Evolutionary conservation across 2,329 filamentous ascomycete genomes (phyloP).

Genomic region (Fusarium nodosum): DNA sequence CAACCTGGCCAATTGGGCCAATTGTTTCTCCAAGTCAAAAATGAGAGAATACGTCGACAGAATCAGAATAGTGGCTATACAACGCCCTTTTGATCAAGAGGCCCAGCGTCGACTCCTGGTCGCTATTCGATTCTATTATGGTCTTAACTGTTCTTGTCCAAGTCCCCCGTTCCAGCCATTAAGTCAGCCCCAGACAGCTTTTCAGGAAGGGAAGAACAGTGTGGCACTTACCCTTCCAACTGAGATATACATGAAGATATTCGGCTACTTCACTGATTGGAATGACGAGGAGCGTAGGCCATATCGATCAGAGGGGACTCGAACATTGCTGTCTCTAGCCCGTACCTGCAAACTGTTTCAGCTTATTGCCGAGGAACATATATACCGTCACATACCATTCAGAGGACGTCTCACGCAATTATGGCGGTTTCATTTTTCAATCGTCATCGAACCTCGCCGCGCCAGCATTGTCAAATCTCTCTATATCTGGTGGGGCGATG

Average conservation of each 20-base stretch:
- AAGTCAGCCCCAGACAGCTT: rapidly evolving
- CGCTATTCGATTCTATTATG: not conserved
- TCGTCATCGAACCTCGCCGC: conserved; percentile 24
- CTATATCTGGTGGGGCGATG: not conserved
- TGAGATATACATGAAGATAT: conserved; percentile 20
- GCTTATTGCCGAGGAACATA: conserved; percentile 1
- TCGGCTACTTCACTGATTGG: not conserved
- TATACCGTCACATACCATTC: not conserved
- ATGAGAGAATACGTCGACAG: not conserved
- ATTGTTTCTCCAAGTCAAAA: no score
- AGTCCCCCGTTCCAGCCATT: not conserved
- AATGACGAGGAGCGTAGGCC: not conserved
- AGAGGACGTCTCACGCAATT: rapidly evolving
- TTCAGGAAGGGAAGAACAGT: not conserved
- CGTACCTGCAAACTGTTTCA: conserved; percentile 6
- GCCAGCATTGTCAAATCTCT: conserved; percentile 11
- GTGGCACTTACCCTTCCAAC: not conserved
- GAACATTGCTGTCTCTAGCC: conserved; percentile 24
- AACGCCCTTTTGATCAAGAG: conserved; percentile 7
- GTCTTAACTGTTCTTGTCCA: not conserved
- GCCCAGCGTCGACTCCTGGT: conserved; percentile 11
- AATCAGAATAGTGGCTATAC: not conserved
- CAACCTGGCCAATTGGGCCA: no score
- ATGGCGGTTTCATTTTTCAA: not conserved
- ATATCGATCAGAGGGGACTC: not conserved